These are phyloP conservation scores for Stropharia rugosoannulata DNA, from an alignment of 768 basidiomycete species.

Conservation along the genomic window DNA sequence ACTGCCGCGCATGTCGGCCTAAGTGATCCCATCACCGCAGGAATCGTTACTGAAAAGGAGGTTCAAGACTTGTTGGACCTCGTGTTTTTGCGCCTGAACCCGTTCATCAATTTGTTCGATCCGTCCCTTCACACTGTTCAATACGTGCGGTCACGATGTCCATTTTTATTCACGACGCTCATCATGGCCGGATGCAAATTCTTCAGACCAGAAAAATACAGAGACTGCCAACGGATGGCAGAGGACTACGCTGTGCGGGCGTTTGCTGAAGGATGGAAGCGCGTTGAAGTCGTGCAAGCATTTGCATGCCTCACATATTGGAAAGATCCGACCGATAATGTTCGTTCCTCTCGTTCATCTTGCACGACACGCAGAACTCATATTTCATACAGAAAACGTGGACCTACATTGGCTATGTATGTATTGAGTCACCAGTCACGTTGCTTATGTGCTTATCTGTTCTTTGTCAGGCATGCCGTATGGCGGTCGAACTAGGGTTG, in stretches of 20 bases:
- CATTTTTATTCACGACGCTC: slow-evolving; percentile 82
- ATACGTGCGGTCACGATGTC: slow-evolving; percentile 79
- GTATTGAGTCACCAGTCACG: slow-evolving; percentile 23
- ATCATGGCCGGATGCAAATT: slow-evolving; percentile 87
- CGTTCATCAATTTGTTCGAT: slow-evolving; percentile 88
- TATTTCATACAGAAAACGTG: slow-evolving; percentile 62
- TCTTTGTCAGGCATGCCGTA: slow-evolving; percentile 67
- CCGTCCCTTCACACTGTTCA: slow-evolving; percentile 77
- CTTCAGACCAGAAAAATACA: slow-evolving; percentile 68
- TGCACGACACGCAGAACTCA: slow-evolving; percentile 9
- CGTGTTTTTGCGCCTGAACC: slow-evolving; percentile 82
- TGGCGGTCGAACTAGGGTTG: slow-evolving; percentile 82
- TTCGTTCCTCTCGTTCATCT: slow-evolving; percentile 29
- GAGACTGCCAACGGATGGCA: slow-evolving; percentile 68
- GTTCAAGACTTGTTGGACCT: slow-evolving; percentile 74
- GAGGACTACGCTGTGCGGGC: slow-evolving; percentile 75
- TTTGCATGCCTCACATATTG: slow-evolving; percentile 89
- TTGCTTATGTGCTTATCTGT: slow-evolving; percentile 7
- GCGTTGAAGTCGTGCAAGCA: slow-evolving; percentile 86
- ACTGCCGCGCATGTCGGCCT: slow-evolving; percentile 38
- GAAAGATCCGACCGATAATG: slow-evolving; percentile 85
- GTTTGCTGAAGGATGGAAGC: slow-evolving; percentile 75
- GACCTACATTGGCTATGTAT: slow-evolving; percentile 85
- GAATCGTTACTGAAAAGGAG: slow-evolving; percentile 67
- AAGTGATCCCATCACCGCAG: slow-evolving; percentile 71